A percentile compares a stretch with the other conserved stretches of the same genome.
phyloP scores from a whole-genome alignment of 2,329 filamentous ascomycete species.

The Cytospora schulzeri region DNA sequence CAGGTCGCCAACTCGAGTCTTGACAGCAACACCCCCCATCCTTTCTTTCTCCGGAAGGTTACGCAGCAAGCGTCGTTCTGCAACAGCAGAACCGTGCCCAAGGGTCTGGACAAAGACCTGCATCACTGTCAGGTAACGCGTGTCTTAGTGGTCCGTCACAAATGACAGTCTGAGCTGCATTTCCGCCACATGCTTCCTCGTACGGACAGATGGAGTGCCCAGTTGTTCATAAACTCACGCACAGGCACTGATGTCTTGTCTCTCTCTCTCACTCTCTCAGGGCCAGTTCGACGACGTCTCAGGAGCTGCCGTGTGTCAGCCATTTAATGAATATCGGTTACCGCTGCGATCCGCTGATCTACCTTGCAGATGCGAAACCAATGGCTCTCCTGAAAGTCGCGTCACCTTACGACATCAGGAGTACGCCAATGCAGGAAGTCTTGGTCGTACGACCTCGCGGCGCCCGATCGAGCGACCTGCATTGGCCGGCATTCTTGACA shows the following conservation, averaged over 20 bases:
- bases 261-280: neutral
- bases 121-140: neutral
- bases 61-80: neutral
- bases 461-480: constrained; percentile 19
- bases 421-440: neutral
- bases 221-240: neutral
- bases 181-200: constrained; percentile 16
- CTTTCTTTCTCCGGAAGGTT: neutral
- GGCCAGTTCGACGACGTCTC: neutral
- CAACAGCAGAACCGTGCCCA: neutral
- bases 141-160: constrained; percentile 26
- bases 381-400: constrained; percentile 5
- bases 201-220: constrained; percentile 1
- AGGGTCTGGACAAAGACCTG: neutral
- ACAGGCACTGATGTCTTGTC: neutral
- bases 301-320: neutral
- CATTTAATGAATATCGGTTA: neutral
- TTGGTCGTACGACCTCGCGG: neutral
- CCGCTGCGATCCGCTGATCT: constrained; percentile 6
- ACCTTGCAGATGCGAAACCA: constrained; percentile 8
- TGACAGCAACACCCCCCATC: neutral
- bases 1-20: neutral
- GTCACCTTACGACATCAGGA: constrained; percentile 1
- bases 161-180: constrained; percentile 23
- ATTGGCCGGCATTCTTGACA: neutral